Base-by-base conservation (phyloP, 495 filamentous ascomycete genomes). In the Alectoria sarmentosa region DNA sequence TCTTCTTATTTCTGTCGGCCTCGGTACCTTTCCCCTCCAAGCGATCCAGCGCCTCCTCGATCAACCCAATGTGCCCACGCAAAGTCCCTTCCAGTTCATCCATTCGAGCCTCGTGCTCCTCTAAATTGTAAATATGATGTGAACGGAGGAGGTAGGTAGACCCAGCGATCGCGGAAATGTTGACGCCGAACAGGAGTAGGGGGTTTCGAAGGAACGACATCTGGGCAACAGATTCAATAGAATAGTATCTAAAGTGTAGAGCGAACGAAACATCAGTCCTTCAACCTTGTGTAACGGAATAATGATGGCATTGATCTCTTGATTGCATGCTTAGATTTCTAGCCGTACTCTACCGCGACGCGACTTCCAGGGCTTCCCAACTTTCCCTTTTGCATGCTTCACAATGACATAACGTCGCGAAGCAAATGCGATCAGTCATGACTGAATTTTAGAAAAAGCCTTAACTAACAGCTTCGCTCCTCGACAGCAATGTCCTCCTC, bases 21-120 rank as follows among this genome's bases (percentile, higher is more conserved):
- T 71, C 67, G 2, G 69, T 71, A 19, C 58, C 71, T 23, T 71
- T 71, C 26, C 71, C 71, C 49, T 73, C 71, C 23, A 79, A 59
- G 26, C 76, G 65, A 61, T 79, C 77, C 30, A 81, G 63, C 13
- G 72, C 68, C 57, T 79, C 78, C 64, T 80, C 78, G 44, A 80
- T 79, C 32, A 76, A 54, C 8, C 78, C 77, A 64, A 78, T 80
- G 62, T 81, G 78, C 13, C 78, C 77, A 61, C 79, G 65, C 38
- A 80, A 63, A 6, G 79, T 79, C 5, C 78, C 78, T 67, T 79
- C 78, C 17, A 80, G 67, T 60, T 79, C 79, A 61, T 79, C 77
- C 68, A 76, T 75, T 30, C 77, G 70, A 30, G 78, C 78, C 65
- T 80, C 78, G 66, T 78, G 75, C 61, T 80, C 77, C 69, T 76